A percentile compares a stretch with the other conserved stretches of the same genome.
phyloP scores from a whole-genome alignment of 73 alveolate species.

The Urostyla sp. region DNA sequence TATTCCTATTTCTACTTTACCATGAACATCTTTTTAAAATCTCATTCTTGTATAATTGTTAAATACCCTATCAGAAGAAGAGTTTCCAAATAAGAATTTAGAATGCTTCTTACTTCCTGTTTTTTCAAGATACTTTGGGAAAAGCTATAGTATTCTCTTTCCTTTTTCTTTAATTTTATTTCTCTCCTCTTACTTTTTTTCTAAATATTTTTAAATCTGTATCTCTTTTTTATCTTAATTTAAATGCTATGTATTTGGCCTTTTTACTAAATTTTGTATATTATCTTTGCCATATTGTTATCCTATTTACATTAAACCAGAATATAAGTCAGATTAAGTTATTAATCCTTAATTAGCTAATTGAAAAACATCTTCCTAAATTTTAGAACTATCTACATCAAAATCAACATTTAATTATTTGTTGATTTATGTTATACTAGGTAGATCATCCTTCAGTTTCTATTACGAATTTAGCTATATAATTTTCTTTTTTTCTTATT shows the following conservation, averaged over 20 bases:
- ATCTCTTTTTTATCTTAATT: conserved; percentile 13
- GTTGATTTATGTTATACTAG: background rate
- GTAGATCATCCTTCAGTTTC: too few relatives aligned
- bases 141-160: conserved; percentile 11
- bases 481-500: background rate
- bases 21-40: background rate
- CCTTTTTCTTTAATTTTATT: conserved; percentile 36
- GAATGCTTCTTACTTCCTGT: conserved; percentile 32
- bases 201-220: background rate
- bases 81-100: conserved; percentile 42
- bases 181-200: background rate
- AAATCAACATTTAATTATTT: background rate
- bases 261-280: background rate
- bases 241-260: conserved; percentile 35
- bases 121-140: conserved; percentile 39
- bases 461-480: background rate
- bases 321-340: conserved; percentile 6
- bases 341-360: conserved; percentile 8
- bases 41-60: conserved; percentile 27
- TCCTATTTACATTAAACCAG: conserved; percentile 30
- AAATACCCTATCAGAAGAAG: conserved; percentile 34
- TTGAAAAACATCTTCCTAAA: conserved; percentile 11
- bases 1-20: background rate
- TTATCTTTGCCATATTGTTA: conserved; percentile 29
- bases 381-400: too few relatives aligned